Evolutionary conservation across 805 yeast species (phyloP).

Genomic region (Suhomyces pyralidae): DNA sequence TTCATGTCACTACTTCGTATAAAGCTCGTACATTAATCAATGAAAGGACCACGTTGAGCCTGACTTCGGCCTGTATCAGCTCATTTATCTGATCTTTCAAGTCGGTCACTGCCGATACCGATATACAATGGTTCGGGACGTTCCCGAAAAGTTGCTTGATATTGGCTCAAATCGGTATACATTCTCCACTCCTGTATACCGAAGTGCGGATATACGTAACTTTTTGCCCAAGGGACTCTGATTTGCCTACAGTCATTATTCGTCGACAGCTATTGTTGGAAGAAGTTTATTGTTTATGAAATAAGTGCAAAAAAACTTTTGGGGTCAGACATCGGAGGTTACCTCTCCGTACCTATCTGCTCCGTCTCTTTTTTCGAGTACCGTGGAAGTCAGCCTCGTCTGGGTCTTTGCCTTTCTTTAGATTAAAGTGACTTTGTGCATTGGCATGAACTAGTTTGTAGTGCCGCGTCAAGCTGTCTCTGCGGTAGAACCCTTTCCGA

Average conservation of each 20-base stretch:
- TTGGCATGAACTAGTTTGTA: slow-evolving; percentile 12
- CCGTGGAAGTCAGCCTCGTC: not conserved
- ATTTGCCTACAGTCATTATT: not conserved
- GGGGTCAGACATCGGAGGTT: not conserved
- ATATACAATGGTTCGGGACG: too few relatives aligned
- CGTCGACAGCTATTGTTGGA: not conserved
- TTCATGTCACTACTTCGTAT: not conserved
- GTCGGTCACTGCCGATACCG: too few relatives aligned
- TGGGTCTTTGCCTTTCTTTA: not conserved
- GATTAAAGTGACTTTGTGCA: slow-evolving; percentile 3
- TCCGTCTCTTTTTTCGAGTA: not conserved
- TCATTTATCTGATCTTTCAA: too few relatives aligned
- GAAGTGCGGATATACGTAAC: not conserved
- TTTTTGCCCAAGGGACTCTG: not conserved
- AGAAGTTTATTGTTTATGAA: not conserved
- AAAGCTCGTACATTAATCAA: not conserved
- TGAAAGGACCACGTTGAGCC: not conserved
- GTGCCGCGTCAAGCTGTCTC: slow-evolving; percentile 15
- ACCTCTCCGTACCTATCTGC: not conserved
- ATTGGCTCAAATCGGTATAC: not conserved
- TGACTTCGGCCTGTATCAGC: too few relatives aligned
- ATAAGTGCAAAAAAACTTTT: not conserved
- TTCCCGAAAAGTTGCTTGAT: not conserved
- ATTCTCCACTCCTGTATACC: not conserved
- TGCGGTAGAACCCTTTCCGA: slow-evolving; percentile 13